A percentile compares a stretch with the other conserved stretches of the same genome.
Conservation (phyloP, 129 eudicot genomes). For the Scalesia atractyloides region DNA sequence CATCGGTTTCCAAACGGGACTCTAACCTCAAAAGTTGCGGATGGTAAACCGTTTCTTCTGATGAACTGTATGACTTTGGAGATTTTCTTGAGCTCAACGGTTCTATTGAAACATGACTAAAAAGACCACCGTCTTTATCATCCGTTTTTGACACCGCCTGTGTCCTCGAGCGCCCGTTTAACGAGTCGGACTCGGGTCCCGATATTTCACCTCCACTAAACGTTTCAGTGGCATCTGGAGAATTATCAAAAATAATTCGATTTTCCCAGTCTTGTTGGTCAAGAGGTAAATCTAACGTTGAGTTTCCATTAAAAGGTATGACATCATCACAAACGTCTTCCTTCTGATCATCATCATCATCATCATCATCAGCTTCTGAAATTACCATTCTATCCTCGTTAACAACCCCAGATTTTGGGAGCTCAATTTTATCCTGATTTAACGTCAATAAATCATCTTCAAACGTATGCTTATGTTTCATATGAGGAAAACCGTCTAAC, state of each 20-base stretch:
- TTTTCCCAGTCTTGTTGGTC: conserved; percentile 98
- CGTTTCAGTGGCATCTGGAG: conserved; percentile 51
- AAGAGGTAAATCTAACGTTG: conserved; percentile 54
- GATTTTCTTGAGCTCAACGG: conserved; percentile 60
- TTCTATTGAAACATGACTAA: conserved; percentile 52
- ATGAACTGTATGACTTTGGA: conserved; percentile 28
- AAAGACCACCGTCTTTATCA: conserved; percentile 41
- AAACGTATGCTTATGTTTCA: conserved; percentile 34
- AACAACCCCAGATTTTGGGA: conserved; percentile 30
- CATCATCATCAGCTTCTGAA: conserved; percentile 35
- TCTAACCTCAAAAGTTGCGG: conserved; percentile 88
- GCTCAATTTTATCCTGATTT: conserved; percentile 43
- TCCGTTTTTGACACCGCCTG: conserved; percentile 30
- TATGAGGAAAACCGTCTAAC: conserved; percentile 43
- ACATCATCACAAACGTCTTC: conserved; percentile 52
- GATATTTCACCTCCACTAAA: conserved; percentile 72
- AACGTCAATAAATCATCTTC: conserved; percentile 39
- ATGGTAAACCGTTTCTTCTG: conserved; percentile 51
- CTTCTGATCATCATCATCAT: conserved; percentile 33
- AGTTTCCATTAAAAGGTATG: conserved; percentile 21
- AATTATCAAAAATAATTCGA: conserved; percentile 69
- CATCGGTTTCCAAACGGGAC: conserved; percentile 50
- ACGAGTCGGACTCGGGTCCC: conserved; percentile 58
- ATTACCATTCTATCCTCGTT: conserved; percentile 26
- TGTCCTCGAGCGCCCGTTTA: conserved; percentile 18